phyloP scores from a whole-genome alignment of 192 early-diverging fungal species.

The Funneliformis mosseae region DNA sequence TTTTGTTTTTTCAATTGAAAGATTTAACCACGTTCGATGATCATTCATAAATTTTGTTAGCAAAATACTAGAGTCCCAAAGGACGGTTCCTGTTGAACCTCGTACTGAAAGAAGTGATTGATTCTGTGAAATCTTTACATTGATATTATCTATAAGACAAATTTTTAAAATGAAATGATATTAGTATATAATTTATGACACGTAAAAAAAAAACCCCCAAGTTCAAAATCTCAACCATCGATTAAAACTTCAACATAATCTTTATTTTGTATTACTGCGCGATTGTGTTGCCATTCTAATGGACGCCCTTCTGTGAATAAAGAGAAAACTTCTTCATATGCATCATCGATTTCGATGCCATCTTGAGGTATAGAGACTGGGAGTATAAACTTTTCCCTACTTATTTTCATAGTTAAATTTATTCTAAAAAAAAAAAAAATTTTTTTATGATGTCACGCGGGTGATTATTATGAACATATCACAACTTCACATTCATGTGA shows the following conservation, averaged over 20 bases:
- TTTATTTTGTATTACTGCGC: constrained; percentile 32
- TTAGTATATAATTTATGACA: background rate
- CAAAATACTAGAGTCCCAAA: constrained; percentile 49
- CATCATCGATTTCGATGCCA: constrained; percentile 19
- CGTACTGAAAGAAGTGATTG: constrained; percentile 44
- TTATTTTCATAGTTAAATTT: background rate
- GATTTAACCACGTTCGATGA: constrained; percentile 11
- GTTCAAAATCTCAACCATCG: constrained; percentile 19
- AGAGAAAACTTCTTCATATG: constrained; percentile 35
- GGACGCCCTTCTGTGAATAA: constrained; percentile 36
- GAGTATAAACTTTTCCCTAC: background rate
- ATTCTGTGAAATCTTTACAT: constrained; percentile 20
- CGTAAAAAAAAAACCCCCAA: background rate
- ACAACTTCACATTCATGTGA: no score
- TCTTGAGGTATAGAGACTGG: constrained; percentile 7
- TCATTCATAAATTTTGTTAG: constrained; percentile 45
- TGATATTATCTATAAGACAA: background rate
- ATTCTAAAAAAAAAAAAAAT: background rate
- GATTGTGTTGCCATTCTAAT: constrained; percentile 35
- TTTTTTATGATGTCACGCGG: background rate
- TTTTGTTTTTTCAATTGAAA: constrained; percentile 38
- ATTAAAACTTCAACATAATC: constrained; percentile 32
- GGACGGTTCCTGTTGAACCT: constrained; percentile 49
- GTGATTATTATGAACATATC: no score
- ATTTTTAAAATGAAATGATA: background rate